These are phyloP conservation scores for Retiboletus fuscus DNA, from an alignment of 1,284 basidiomycete genomes.

Conservation along the genomic window DNA sequence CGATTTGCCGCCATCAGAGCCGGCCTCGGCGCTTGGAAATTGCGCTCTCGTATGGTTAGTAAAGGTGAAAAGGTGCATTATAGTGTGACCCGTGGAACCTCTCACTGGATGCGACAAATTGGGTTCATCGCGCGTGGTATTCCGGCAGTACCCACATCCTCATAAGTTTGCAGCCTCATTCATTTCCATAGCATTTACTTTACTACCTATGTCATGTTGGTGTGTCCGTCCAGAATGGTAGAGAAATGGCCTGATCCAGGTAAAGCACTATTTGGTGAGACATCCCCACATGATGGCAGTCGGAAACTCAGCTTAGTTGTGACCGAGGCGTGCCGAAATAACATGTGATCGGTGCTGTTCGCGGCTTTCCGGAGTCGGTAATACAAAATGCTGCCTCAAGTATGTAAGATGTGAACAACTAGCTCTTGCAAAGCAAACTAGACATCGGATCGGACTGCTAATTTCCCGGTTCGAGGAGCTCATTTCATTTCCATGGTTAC, in stretches of 20 bases:
- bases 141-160: constrained; percentile 25
- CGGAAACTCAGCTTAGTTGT: background rate
- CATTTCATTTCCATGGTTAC: too few relatives aligned
- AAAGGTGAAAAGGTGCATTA: constrained; percentile 19
- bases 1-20: constrained; percentile 20
- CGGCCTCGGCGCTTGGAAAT: constrained; percentile 23
- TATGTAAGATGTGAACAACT: too few relatives aligned
- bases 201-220: background rate
- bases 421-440: background rate
- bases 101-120: constrained; percentile 37
- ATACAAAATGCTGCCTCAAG: too few relatives aligned
- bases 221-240: background rate
- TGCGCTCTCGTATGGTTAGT: constrained; percentile 34
- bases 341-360: background rate
- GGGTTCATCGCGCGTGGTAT: constrained; percentile 22
- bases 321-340: background rate
- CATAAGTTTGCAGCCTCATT: background rate
- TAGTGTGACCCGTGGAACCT: constrained; percentile 2
- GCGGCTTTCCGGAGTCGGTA: too few relatives aligned
- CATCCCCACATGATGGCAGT: too few relatives aligned
- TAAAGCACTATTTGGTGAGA: too few relatives aligned
- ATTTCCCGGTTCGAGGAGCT: too few relatives aligned
- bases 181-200: background rate
- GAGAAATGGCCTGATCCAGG: too few relatives aligned
- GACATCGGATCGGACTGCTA: background rate